Evolutionary conservation across 2,329 filamentous ascomycete genomes (phyloP).

Genomic region (Metarhizium anisopliae): DNA sequence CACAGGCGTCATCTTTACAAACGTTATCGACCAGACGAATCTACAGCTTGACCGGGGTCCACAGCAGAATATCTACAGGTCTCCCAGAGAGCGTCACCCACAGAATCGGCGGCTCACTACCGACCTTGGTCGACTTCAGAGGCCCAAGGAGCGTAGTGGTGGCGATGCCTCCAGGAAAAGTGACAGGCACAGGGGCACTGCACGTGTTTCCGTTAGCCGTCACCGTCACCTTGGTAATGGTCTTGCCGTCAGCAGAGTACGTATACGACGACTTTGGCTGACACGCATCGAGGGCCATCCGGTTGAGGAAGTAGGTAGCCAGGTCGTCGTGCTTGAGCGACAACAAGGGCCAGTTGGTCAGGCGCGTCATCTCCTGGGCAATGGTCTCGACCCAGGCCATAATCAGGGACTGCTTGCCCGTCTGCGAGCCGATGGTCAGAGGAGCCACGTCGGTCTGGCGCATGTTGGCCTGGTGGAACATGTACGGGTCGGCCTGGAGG

Average conservation of each 20-base stretch:
- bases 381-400: slow-evolving; percentile 48
- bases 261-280: slow-evolving; percentile 37
- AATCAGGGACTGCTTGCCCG: slow-evolving; percentile 39
- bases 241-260: slow-evolving; percentile 29
- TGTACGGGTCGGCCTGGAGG: slow-evolving; percentile 44
- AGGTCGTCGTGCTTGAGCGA: slow-evolving; percentile 34
- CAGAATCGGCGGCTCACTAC: slow-evolving; percentile 42
- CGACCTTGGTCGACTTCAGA: slow-evolving; percentile 38
- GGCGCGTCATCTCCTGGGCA: slow-evolving; percentile 42
- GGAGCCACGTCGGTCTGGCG: slow-evolving; percentile 37
- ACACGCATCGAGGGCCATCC: slow-evolving; percentile 44
- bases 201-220: slow-evolving; percentile 40
- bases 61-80: slow-evolving; percentile 30
- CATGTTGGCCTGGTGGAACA: slow-evolving; percentile 58
- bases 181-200: slow-evolving; percentile 42
- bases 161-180: slow-evolving; percentile 28
- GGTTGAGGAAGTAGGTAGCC: slow-evolving; percentile 39
- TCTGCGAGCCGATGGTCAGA: slow-evolving; percentile 38
- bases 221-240: slow-evolving; percentile 42
- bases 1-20: too few species aligned
- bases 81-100: slow-evolving; percentile 37
- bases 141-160: slow-evolving; percentile 31
- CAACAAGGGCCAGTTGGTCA: slow-evolving; percentile 22
- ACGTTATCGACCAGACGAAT: too few species aligned
- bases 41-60: background rate